Conservation (phyloP, 2,329 filamentous ascomycete genomes). For the Colletotrichum chrysophilum region DNA sequence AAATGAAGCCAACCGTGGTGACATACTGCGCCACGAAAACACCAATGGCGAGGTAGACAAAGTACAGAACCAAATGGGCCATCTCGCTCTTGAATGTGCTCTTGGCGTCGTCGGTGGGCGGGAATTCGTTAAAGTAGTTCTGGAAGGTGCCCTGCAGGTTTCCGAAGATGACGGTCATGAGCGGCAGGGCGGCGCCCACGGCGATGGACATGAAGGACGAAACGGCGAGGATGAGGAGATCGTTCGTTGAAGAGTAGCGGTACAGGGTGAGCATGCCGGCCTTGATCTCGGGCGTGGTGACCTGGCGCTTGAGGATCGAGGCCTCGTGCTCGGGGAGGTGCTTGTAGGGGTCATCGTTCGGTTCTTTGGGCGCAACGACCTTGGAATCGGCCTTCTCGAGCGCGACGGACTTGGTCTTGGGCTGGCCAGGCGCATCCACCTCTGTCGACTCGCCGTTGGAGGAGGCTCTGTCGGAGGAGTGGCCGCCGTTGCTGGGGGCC, state of each 20-base stretch:
- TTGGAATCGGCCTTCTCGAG: slow-evolving; percentile 51
- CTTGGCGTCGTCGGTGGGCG: slow-evolving; percentile 43
- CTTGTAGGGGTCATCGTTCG: slow-evolving; percentile 59
- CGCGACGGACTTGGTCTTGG: slow-evolving; percentile 25
- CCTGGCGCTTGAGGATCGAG: slow-evolving; percentile 70
- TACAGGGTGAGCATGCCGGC: slow-evolving; percentile 70
- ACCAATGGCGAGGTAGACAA: slow-evolving; percentile 82
- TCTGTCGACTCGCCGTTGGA: slow-evolving; percentile 40
- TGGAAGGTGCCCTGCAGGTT: slow-evolving; percentile 76
- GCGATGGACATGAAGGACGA: slow-evolving; percentile 70
- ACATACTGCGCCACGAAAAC: slow-evolving; percentile 82
- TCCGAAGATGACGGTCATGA: slow-evolving; percentile 86
- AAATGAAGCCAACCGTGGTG: slow-evolving; percentile 88
- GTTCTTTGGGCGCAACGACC: slow-evolving; percentile 37
- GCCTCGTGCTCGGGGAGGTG: slow-evolving; percentile 71
- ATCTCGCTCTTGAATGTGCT: slow-evolving; percentile 66
- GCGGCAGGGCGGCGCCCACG: slow-evolving; percentile 75
- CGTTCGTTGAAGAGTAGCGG: slow-evolving; percentile 71
- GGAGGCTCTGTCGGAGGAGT: slow-evolving; percentile 34
- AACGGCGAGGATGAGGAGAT: slow-evolving; percentile 67
- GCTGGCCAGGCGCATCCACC: slow-evolving; percentile 1
- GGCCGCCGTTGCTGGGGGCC: slow-evolving; percentile 25
- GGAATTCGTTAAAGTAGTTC: slow-evolving; percentile 51
- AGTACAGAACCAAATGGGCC: slow-evolving; percentile 74
- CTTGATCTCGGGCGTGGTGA: slow-evolving; percentile 67